Conservation (phyloP, 345 rosid genomes). For the Aquilaria sinensis region DNA sequence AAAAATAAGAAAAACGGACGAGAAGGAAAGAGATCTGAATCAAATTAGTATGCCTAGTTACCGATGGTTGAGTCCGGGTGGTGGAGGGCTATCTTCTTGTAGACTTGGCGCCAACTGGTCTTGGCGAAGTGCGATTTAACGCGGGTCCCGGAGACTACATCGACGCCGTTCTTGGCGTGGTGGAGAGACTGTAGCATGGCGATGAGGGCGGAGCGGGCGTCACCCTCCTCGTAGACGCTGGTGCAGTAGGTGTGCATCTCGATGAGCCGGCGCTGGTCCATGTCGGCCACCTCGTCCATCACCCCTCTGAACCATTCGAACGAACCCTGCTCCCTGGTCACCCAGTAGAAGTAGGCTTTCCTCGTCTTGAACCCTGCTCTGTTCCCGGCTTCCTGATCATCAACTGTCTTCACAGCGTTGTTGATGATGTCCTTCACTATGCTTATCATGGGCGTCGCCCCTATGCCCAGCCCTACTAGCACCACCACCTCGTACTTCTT, state of each 20-base stretch:
- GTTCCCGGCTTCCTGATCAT: slow-evolving; percentile 31
- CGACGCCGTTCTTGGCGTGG: slow-evolving; percentile 72
- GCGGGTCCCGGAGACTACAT: slow-evolving; percentile 68
- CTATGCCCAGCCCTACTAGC: slow-evolving; percentile 75
- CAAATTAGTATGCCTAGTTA: slow-evolving; percentile 16
- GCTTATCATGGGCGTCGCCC: slow-evolving; percentile 95
- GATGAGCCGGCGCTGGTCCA: slow-evolving; percentile 51
- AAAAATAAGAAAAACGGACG: no score
- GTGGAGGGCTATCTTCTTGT: slow-evolving; percentile 54
- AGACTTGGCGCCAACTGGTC: slow-evolving; percentile 70
- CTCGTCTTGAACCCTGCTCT: slow-evolving; percentile 64
- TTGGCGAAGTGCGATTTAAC: slow-evolving; percentile 82
- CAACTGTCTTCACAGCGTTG: slow-evolving; percentile 42
- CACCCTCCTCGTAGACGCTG: slow-evolving; percentile 84
- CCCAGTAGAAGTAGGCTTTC: slow-evolving; percentile 82
- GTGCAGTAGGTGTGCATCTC: slow-evolving; percentile 78
- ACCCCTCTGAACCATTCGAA: slow-evolving; percentile 83
- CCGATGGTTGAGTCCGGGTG: slow-evolving; percentile 62
- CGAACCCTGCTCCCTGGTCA: slow-evolving; percentile 78
- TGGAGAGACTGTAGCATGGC: slow-evolving; percentile 72
- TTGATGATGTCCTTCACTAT: slow-evolving; percentile 70
- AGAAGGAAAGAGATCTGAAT: no score
- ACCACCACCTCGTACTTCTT: slow-evolving; percentile 65
- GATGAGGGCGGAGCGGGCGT: slow-evolving; percentile 75
- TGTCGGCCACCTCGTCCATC: slow-evolving; percentile 73